Conservation (phyloP, 139 green algal species). For the Picochlorum sp. region DNA sequence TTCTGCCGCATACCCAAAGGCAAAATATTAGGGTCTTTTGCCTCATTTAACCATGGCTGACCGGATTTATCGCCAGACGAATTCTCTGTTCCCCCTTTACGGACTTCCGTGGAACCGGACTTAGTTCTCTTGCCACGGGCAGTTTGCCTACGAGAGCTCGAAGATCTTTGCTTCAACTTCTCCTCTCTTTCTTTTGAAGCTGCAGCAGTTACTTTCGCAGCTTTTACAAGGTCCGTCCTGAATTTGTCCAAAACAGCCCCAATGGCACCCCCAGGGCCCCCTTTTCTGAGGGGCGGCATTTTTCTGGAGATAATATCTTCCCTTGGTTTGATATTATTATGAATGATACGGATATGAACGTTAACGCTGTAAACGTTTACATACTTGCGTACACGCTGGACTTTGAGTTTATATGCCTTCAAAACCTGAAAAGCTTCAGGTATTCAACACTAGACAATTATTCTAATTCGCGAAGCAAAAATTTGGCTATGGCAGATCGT, state of each 20-base stretch:
- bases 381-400: too few species aligned
- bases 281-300: too few species aligned
- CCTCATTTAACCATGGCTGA: not conserved
- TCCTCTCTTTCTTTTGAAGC: slow-evolving; percentile 17
- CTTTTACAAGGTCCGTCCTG: slow-evolving; percentile 2
- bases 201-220: not conserved
- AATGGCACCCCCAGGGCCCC: not conserved
- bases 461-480: too few species aligned
- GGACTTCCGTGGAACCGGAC: not conserved
- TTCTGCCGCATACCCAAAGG: slow-evolving; percentile 14
- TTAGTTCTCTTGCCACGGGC: not conserved
- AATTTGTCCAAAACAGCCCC: slow-evolving; percentile 12
- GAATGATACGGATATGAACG: too few species aligned
- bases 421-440: too few species aligned
- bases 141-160: not conserved
- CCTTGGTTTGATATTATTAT: too few species aligned
- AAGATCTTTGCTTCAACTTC: slow-evolving; percentile 4
- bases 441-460: too few species aligned
- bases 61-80: not conserved
- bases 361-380: too few species aligned
- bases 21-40: not conserved
- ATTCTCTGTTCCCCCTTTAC: slow-evolving; percentile 2
- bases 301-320: too few species aligned
- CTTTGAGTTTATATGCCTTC: too few species aligned
- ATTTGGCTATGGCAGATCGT: too few species aligned